Evolutionary conservation across 2,329 filamentous ascomycete species (phyloP).

Genomic region (Epichloe hybrida): DNA sequence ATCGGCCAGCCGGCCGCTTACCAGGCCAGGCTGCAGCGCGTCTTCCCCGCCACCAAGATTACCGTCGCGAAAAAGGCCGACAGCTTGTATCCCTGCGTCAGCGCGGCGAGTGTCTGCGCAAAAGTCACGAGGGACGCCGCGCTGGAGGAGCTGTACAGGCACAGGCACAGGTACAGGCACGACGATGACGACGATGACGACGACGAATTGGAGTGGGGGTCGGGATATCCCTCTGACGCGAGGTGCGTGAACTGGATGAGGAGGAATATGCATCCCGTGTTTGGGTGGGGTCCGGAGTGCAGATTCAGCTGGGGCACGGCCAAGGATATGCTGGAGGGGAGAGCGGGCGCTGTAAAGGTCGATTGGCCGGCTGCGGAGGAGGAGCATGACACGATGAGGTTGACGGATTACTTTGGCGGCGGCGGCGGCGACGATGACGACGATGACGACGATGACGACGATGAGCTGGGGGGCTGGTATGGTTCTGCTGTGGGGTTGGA

Average conservation of each 20-base stretch:
- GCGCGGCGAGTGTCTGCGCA: conserved; percentile 84
- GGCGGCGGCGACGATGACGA: conserved; percentile 7
- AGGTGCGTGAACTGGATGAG: conserved; percentile 72
- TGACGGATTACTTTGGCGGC: conserved; percentile 63
- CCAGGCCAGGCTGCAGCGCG: conserved; percentile 67
- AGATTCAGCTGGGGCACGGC: conserved; percentile 93
- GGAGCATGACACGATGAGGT: conserved; percentile 52
- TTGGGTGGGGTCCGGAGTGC: conserved; percentile 90
- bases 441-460: conserved; percentile 20
- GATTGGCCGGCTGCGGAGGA: conserved; percentile 74
- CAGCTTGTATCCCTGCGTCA: conserved; percentile 81
- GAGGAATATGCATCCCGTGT: conserved; percentile 78
- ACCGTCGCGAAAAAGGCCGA: conserved; percentile 87
- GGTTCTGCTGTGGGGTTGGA: conserved; percentile 57
- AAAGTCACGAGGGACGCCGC: conserved; percentile 92
- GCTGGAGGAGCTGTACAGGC: conserved; percentile 62
- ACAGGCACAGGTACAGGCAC: too few species aligned
- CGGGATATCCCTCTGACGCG: conserved; percentile 82
- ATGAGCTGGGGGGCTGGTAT: conserved; percentile 75
- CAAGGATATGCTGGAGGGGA: conserved; percentile 82
- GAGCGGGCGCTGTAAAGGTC: conserved; percentile 52
- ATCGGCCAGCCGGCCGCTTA: conserved; percentile 73
- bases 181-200: conserved; percentile 20
- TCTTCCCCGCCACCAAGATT: conserved; percentile 67
- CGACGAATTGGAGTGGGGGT: conserved; percentile 58